Percentiles rank a stretch among this genome's conserved stretches.
Conservation (phyloP, 352 stramenopile species). For the Pythium guiyangense region DNA sequence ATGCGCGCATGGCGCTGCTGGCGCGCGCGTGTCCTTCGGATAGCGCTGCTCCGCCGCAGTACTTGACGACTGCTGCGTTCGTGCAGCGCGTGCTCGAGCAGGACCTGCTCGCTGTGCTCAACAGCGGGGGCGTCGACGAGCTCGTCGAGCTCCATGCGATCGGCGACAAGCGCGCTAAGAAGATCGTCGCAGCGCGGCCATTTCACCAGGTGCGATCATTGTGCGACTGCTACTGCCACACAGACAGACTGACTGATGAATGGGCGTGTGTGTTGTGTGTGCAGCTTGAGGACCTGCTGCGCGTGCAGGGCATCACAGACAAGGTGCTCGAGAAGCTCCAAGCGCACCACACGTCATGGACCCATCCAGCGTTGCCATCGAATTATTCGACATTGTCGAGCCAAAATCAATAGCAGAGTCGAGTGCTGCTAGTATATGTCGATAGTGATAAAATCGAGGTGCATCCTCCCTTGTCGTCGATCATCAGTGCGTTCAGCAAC, state of each 20-base stretch:
- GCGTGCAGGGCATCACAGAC: slow-evolving; percentile 36
- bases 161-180: slow-evolving; percentile 42
- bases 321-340: slow-evolving; percentile 41
- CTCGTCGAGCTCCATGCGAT: slow-evolving; percentile 45
- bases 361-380: slow-evolving; percentile 5
- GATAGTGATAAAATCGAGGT: background rate
- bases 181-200: slow-evolving; percentile 34
- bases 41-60: slow-evolving; percentile 27
- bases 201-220: slow-evolving; percentile 27
- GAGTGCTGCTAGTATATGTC: too few relatives aligned
- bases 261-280: background rate
- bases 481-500: background rate
- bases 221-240: background rate
- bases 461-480: background rate
- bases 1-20: slow-evolving; percentile 31
- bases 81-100: slow-evolving; percentile 40
- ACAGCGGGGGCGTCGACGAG: slow-evolving; percentile 31
- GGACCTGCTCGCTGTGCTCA: slow-evolving; percentile 46
- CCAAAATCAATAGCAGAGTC: background rate
- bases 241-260: background rate
- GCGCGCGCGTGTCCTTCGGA: slow-evolving; percentile 19
- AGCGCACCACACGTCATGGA: slow-evolving; percentile 28
- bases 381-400: background rate
- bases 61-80: slow-evolving; percentile 30
- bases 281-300: slow-evolving; percentile 37